A percentile compares a stretch with the other conserved stretches of the same genome.
Evolutionary conservation across 169 alveolate genomes (phyloP).

Genomic region (Cyclospora cayetanensis): DNA sequence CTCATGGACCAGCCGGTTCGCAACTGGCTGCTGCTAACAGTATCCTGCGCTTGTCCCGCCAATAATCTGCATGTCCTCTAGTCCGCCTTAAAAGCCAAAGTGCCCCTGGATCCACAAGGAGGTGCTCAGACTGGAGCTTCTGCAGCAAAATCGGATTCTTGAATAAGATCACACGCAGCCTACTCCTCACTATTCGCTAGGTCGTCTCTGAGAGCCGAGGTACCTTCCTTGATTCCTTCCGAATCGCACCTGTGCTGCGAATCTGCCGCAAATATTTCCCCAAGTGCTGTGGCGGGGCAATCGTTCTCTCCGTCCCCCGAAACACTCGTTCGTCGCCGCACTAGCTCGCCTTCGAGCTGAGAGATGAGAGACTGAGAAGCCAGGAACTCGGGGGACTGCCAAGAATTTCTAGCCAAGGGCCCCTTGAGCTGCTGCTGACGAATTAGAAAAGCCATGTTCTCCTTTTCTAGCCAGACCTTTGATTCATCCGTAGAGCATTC

Average conservation of each 20-base stretch:
- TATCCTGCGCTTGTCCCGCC: too few relatives aligned
- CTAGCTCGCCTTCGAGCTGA: constrained; percentile 29
- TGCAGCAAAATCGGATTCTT: constrained; percentile 5
- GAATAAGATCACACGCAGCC: constrained; percentile 36
- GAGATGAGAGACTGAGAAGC: constrained; percentile 18
- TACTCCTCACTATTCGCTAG: background rate
- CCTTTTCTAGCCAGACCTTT: background rate
- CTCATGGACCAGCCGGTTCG: too few relatives aligned
- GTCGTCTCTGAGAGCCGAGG: constrained; percentile 23
- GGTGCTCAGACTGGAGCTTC: constrained; percentile 42
- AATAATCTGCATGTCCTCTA: too few relatives aligned
- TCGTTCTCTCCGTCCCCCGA: background rate
- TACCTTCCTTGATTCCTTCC: background rate
- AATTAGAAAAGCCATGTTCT: background rate
- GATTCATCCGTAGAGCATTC: background rate
- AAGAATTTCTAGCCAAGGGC: background rate
- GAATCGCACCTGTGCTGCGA: background rate
- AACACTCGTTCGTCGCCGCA: background rate
- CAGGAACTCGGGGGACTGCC: background rate
- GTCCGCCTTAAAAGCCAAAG: too few relatives aligned
- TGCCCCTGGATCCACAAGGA: background rate
- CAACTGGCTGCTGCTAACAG: too few relatives aligned
- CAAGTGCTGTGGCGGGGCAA: background rate
- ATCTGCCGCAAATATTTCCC: background rate
- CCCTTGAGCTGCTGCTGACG: background rate